Base-by-base conservation (phyloP, 345 rosid genomes). In the Linum trigynum region DNA sequence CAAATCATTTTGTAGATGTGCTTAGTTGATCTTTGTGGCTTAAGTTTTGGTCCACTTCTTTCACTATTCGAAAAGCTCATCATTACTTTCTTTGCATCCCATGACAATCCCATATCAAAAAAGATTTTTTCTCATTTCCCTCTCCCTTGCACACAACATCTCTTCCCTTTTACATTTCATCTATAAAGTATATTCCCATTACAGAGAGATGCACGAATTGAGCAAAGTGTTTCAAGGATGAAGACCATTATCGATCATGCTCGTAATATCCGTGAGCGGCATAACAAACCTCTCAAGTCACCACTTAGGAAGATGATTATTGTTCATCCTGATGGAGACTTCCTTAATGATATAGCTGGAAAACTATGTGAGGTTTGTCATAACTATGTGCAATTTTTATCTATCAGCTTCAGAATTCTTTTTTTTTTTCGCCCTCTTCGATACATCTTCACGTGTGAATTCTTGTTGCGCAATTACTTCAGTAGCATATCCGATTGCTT, bases 251-350 rank as follows among this genome's bases (percentile, higher is more conserved):
- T 95, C 68, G 99, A 95, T 77, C 89, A 86, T 76, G 98, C 94
- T 4, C 90, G 99, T 38, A 95, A 91, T 77, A 89, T 91, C 75
- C 96, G 99, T 64, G 98, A 95, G 71, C 88, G 91, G 51, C 90
- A 95, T 77, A 84, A 79, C 77, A 80, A 87, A 62, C 97, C 99
- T 68, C 83, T 95, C 66, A 95, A 91, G 83, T 87, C 90, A 55
- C 99, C 99, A 43, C 78, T 95, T 78, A 94, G 97, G 79, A 91
- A 95, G 81, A 91, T 91, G 95, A 69, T 78, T 55, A 85, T 95
- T 57, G 96, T 95, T 68, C 98, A 95, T 80, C 84, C 95, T 37
- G 96, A 95, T 79, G 81, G 81, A 56, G 85, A 84, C 59, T 95
- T 95, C 77, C 92, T 95, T 69, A 78, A 80, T 77, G 99, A 91